phyloP scores from a whole-genome alignment of 2,329 filamentous ascomycete species.

The Colletotrichum graminicola region DNA sequence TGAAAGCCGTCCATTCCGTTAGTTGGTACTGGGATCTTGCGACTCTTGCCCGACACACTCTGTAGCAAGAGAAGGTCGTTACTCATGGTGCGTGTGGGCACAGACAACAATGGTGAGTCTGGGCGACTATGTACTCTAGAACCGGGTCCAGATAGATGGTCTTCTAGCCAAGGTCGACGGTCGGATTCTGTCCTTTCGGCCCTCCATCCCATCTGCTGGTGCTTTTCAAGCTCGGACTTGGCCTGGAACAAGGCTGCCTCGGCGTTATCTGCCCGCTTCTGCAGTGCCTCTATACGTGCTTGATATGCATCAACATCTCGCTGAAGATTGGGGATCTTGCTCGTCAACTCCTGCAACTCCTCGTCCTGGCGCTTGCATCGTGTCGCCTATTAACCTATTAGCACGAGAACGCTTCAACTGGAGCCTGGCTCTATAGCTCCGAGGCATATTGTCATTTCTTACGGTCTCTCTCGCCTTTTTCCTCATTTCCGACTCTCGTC shows the following conservation, averaged over 20 bases:
- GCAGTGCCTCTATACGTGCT: slow-evolving; percentile 71
- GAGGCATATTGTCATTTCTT: slow-evolving; percentile 53
- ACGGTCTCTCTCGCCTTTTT: slow-evolving; percentile 90
- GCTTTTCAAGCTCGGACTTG: slow-evolving; percentile 63
- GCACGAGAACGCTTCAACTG: background rate
- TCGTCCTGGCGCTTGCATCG: slow-evolving; percentile 80
- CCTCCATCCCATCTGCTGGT: slow-evolving; percentile 60
- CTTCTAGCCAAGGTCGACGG: slow-evolving; percentile 66
- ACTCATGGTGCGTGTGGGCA: slow-evolving; percentile 64
- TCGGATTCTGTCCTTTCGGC: slow-evolving; percentile 56
- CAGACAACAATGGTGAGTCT: slow-evolving; percentile 65
- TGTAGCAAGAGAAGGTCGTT: slow-evolving; percentile 60
- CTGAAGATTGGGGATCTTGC: slow-evolving; percentile 72
- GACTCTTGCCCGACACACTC: slow-evolving; percentile 49
- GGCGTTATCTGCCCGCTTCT: slow-evolving; percentile 73
- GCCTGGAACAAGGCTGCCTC: slow-evolving; percentile 73
- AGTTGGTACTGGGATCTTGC: slow-evolving; percentile 63
- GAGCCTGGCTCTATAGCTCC: background rate
- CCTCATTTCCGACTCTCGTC: slow-evolving; percentile 87
- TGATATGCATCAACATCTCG: slow-evolving; percentile 73
- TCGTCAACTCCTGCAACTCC: slow-evolving; percentile 79
- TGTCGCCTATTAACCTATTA: slow-evolving; percentile 65
- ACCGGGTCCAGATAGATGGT: slow-evolving; percentile 55
- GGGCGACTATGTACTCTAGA: slow-evolving; percentile 64
- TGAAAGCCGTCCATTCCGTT: slow-evolving; percentile 59